phyloP scores from a whole-genome alignment of 228 moss, liverwort and hornwort genomes.

The Sphagnum fallax region DNA sequence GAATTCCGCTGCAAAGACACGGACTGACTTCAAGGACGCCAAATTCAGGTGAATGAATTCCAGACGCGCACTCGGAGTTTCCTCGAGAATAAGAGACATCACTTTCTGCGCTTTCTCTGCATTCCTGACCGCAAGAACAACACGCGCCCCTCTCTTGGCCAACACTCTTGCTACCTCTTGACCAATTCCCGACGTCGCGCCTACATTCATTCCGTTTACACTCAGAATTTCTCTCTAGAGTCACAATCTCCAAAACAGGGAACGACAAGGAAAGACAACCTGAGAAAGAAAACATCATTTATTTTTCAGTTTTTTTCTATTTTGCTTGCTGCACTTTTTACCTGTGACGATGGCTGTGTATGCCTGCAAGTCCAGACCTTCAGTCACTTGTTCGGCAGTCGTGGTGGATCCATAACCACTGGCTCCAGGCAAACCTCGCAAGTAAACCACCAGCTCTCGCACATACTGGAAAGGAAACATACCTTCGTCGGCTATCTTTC shows the following conservation, averaged over 20 bases:
- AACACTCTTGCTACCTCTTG: constrained; percentile 32
- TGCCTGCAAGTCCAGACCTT: neutral
- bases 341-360: constrained; percentile 6
- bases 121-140: constrained; percentile 21
- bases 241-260: neutral
- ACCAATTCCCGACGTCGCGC: constrained; percentile 23
- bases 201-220: constrained; percentile 3
- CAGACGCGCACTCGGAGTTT: constrained; percentile 18
- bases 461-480: constrained; percentile 1
- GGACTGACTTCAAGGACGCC: constrained; percentile 36
- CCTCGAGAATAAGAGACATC: constrained; percentile 29
- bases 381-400: constrained; percentile 3
- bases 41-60: constrained; percentile 53
- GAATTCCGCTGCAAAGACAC: constrained; percentile 36
- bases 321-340: neutral
- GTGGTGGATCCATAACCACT: constrained; percentile 10
- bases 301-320: neutral
- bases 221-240: neutral
- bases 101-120: constrained; percentile 14
- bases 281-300: too few species aligned
- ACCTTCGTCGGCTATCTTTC: constrained; percentile 1
- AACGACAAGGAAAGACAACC: neutral
- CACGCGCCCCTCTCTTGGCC: constrained; percentile 27
- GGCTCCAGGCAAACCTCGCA: constrained; percentile 2
- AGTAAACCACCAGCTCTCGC: neutral